phyloP scores from a whole-genome alignment of 129 eudicot species.

The Dittrichia graveolens region DNA sequence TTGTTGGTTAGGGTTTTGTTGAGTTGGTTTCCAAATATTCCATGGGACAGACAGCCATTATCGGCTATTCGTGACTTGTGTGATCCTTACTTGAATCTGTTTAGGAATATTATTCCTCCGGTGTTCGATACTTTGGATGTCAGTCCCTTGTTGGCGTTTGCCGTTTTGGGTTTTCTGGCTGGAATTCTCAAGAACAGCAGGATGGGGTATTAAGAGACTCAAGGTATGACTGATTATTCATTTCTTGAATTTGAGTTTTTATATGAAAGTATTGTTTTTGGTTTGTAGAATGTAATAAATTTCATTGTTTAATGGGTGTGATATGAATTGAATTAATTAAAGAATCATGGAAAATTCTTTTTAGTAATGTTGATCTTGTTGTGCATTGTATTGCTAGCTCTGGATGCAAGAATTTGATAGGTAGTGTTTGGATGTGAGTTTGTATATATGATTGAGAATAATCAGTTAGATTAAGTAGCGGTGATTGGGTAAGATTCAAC shows the following conservation, averaged over 20 bases:
- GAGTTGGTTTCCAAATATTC: slow-evolving; percentile 97
- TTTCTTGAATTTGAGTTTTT: not conserved
- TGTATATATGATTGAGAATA: not conserved
- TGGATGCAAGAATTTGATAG: not conserved
- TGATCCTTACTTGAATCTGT: slow-evolving; percentile 87
- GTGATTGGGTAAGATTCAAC: not conserved
- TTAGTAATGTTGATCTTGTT: not conserved
- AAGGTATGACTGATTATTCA: slow-evolving; percentile 12
- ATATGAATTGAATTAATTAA: not conserved
- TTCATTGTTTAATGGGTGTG: not conserved
- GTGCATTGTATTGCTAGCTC: not conserved
- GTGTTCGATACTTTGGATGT: slow-evolving; percentile 75
- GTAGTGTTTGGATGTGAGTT: not conserved
- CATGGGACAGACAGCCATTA: slow-evolving; percentile 93
- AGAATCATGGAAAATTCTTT: too few relatives aligned
- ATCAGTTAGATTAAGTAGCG: not conserved
- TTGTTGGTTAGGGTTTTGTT: slow-evolving; percentile 92
- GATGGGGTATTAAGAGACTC: slow-evolving; percentile 11
- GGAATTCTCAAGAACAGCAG: slow-evolving; percentile 43
- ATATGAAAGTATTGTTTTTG: not conserved
- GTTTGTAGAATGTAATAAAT: slow-evolving; percentile 16
- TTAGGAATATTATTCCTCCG: slow-evolving; percentile 86
- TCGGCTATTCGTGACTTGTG: slow-evolving; percentile 79
- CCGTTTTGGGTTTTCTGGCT: slow-evolving; percentile 59
- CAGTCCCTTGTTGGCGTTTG: slow-evolving; percentile 86